Conservation (phyloP, 2,329 filamentous ascomycete species). For the Sporothrix luriei region DNA sequence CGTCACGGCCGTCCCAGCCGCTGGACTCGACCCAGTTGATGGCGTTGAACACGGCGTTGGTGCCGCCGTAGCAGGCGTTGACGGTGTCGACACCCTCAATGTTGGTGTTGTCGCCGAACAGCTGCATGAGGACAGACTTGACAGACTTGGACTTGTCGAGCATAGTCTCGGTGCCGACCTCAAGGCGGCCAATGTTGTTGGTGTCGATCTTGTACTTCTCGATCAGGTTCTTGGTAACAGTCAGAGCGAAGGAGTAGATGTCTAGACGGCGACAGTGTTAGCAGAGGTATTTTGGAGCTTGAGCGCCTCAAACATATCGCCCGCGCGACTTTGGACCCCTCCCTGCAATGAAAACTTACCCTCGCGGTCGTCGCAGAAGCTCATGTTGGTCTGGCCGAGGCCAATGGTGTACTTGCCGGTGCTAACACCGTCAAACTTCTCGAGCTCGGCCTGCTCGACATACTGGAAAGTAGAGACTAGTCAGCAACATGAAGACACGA, state of each 20-base stretch:
- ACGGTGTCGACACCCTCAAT: constrained; percentile 80
- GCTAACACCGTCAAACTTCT: constrained; percentile 83
- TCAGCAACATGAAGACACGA: not conserved
- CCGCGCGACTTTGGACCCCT: not conserved
- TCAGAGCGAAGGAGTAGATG: constrained; percentile 84
- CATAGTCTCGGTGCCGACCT: constrained; percentile 83
- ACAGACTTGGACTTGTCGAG: constrained; percentile 90
- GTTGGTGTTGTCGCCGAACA: constrained; percentile 81
- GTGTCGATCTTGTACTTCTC: constrained; percentile 82
- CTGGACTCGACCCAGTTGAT: constrained; percentile 87
- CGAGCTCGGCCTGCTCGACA: constrained; percentile 79
- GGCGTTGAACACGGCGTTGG: constrained; percentile 80
- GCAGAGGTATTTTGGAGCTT: too few relatives aligned
- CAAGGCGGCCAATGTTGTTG: constrained; percentile 75
- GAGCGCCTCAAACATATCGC: too few relatives aligned
- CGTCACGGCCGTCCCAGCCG: constrained; percentile 81
- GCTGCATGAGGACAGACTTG: constrained; percentile 85
- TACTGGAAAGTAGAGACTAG: constrained; percentile 56
- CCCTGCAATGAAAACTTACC: constrained; percentile 54
- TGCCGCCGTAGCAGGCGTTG: constrained; percentile 86
- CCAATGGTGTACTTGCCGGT: constrained; percentile 88
- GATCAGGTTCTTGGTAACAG: constrained; percentile 74
- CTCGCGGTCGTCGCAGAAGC: constrained; percentile 87
- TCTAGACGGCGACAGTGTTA: constrained; percentile 52
- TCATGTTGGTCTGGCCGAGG: constrained; percentile 88